Conservation (phyloP, 2,329 filamentous ascomycete genomes). For the Hypoxylon sp. region DNA sequence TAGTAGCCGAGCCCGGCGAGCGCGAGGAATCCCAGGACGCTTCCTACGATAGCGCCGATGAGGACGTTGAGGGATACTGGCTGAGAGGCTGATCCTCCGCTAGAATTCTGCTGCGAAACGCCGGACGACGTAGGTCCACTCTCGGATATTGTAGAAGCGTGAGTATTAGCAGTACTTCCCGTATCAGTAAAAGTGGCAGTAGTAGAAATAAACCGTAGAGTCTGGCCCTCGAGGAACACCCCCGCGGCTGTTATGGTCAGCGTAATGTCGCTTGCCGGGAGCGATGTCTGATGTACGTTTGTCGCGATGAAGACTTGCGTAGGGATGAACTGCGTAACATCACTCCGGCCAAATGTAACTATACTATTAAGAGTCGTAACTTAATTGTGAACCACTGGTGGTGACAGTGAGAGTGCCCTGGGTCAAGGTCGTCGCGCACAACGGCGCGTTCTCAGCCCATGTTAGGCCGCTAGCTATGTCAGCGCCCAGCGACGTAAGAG, state of each 20-base stretch:
- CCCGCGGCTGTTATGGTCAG: conserved; percentile 2
- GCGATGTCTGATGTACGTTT: neutral
- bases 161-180: neutral
- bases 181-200: too few relatives aligned
- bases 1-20: neutral
- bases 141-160: neutral
- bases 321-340: neutral
- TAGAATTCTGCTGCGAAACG: neutral
- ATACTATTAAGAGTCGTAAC: neutral
- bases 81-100: too few relatives aligned
- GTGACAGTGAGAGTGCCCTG: neutral
- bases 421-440: neutral
- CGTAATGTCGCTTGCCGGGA: neutral
- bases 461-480: neutral
- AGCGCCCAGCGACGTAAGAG: neutral
- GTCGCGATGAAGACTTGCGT: too few relatives aligned
- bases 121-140: neutral
- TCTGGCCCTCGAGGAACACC: conserved; percentile 15
- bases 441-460: neutral
- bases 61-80: neutral
- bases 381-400: neutral
- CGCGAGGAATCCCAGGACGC: neutral
- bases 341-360: neutral
- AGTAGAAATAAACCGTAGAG: too few relatives aligned
- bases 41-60: neutral